phyloP scores from a whole-genome alignment of 345 rosid species.

The Erysimum cheiranthoides region DNA sequence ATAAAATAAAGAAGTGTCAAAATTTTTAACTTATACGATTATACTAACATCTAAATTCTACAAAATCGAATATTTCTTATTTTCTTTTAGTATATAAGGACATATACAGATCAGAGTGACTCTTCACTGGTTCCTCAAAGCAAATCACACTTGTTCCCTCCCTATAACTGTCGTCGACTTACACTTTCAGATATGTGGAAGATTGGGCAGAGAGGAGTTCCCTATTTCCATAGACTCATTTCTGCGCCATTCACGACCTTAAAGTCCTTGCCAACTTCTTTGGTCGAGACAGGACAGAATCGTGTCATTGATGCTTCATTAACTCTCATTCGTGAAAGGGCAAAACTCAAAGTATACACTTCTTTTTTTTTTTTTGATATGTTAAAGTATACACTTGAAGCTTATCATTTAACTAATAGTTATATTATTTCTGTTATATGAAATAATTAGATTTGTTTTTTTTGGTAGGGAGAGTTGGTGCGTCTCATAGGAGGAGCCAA shows the following conservation, averaged over 20 bases:
- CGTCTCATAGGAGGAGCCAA: slow-evolving; percentile 79
- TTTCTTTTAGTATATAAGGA: too few species aligned
- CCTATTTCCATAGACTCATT: slow-evolving; percentile 62
- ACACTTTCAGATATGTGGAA: slow-evolving; percentile 55
- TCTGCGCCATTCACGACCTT: slow-evolving; percentile 39
- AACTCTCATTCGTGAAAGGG: slow-evolving; percentile 1
- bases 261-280: neutral
- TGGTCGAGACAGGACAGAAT: slow-evolving; percentile 1
- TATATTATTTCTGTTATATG: neutral
- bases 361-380: neutral
- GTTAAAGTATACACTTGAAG: neutral
- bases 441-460: neutral
- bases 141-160: too few species aligned
- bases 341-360: neutral
- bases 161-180: neutral
- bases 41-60: neutral
- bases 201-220: slow-evolving; percentile 61
- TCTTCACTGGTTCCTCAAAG: neutral
- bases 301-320: neutral
- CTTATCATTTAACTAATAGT: neutral
- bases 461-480: slow-evolving; percentile 74
- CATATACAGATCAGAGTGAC: too few species aligned
- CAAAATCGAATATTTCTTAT: neutral
- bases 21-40: too few species aligned
- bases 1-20: neutral